Base-by-base conservation (phyloP, 768 basidiomycete genomes). In the Pulveroboletus sp. region DNA sequence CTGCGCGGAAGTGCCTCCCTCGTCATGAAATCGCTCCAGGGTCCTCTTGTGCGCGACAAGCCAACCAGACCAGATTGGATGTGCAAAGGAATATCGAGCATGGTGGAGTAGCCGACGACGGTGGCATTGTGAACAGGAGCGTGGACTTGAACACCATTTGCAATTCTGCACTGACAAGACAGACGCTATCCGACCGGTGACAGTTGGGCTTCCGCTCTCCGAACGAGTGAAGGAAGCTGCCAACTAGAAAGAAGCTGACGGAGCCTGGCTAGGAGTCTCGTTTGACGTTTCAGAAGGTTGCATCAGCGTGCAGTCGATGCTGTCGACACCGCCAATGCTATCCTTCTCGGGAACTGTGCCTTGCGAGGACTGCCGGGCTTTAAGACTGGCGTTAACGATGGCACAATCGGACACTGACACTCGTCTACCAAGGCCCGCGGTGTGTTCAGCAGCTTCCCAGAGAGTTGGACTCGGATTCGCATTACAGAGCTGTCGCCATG, bases 91-190 rank as follows among this genome's bases (percentile, higher is more conserved):
- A 15, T 9, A 31, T 31, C 10, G 35, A 51, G 31, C 21, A 21
- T 21, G 21, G 21, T 21, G 21, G 31, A 6, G 21, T 27, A 40
- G 6, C 18, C 46, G 52, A 27, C 53, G 45, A 28, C 44, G 11
- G 28, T 33, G 14, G 39, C 39, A 30, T 30, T 18, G 47, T 11
- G 37, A 33, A 31, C 8, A 3, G 47, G 28, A 21, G 24, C 32
- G 18, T 26, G 35, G 40, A 51, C 30, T 21, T 31, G 11, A 13
- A 5, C 32, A n/a, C 9, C 17, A 9, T 27, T 40, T 46, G 26
- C 32, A 9, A 30, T 39, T 6, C 33, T 37, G 15, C 35, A 8
- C 17, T 33, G 53, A 56, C 53, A 43, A 46, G 57, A 50, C 56
- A 43, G 36, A 18, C 14, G 41, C 33, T 47, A 39, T 37, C 38